Conservation (phyloP, 345 rosid species). For the Abelmoschus esculentus region DNA sequence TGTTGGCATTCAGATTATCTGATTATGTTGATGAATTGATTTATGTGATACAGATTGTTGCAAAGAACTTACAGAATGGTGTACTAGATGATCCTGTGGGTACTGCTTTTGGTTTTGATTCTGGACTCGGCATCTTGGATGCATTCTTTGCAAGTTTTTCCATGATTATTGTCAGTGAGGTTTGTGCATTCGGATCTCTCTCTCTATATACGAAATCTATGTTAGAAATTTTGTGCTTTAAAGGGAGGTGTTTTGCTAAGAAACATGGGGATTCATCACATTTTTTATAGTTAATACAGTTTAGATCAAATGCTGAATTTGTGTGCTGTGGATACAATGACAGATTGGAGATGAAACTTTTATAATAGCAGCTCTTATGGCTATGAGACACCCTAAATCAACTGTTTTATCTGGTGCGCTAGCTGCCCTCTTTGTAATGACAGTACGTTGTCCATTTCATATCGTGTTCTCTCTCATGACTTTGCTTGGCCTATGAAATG, state of each 20-base stretch:
- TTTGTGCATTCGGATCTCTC: conserved; percentile 22
- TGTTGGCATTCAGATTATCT: neutral
- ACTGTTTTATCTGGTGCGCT: conserved; percentile 92
- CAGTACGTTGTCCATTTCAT: conserved; percentile 43
- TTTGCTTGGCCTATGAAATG: neutral
- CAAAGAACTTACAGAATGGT: conserved; percentile 31
- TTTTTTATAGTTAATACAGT: too few relatives aligned
- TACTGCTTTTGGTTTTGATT: conserved; percentile 40
- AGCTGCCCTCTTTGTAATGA: conserved; percentile 86
- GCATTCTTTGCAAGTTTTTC: conserved; percentile 89
- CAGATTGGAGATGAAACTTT: conserved; percentile 99
- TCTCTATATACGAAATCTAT: neutral
- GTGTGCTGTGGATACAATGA: neutral
- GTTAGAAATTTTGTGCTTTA: neutral
- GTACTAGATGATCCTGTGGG: conserved; percentile 31
- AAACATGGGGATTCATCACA: neutral
- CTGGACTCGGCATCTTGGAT: conserved; percentile 85
- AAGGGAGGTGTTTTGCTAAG: neutral
- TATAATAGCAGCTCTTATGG: conserved; percentile 99
- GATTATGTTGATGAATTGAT: neutral
- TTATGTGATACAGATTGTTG: conserved; percentile 35
- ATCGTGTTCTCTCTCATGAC: neutral
- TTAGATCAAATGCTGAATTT: neutral
- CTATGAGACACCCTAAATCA: conserved; percentile 98
- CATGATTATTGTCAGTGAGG: conserved; percentile 96